Evolutionary conservation across 2,329 filamentous ascomycete genomes (phyloP).

Genomic region (Remersonia thermophila): DNA sequence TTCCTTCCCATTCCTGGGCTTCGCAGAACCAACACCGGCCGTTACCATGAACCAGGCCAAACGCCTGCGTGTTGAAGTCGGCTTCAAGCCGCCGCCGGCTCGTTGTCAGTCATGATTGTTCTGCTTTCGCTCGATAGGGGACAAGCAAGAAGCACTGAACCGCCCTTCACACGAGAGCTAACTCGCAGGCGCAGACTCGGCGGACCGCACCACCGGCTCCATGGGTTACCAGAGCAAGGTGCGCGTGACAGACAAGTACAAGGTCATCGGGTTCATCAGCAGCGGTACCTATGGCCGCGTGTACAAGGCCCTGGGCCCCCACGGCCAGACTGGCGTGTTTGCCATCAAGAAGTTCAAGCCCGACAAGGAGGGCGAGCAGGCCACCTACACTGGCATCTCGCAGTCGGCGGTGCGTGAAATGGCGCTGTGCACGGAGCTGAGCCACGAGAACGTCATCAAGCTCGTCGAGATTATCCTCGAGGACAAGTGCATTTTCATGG

Average conservation of each 20-base stretch:
- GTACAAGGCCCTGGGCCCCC: slow-evolving; percentile 79
- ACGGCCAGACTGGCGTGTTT: slow-evolving; percentile 67
- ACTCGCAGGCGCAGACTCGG: slow-evolving; percentile 34
- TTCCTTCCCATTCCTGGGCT: slow-evolving; percentile 1
- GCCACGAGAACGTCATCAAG: slow-evolving; percentile 78
- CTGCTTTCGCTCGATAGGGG: neutral
- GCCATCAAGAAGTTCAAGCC: slow-evolving; percentile 99
- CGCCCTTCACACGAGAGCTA: slow-evolving; percentile 19
- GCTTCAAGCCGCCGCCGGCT: slow-evolving; percentile 10
- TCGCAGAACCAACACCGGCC: neutral
- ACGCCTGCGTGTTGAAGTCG: slow-evolving; percentile 12
- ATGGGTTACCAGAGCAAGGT: slow-evolving; percentile 62
- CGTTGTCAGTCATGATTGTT: slow-evolving; percentile 12
- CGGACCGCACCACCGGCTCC: slow-evolving; percentile 35
- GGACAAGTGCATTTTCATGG: slow-evolving; percentile 99
- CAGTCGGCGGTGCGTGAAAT: slow-evolving; percentile 96
- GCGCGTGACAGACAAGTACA: slow-evolving; percentile 82
- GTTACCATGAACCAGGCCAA: slow-evolving; percentile 12
- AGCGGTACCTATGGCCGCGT: slow-evolving; percentile 96
- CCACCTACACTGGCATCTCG: slow-evolving; percentile 94
- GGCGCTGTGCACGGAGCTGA: slow-evolving; percentile 87
- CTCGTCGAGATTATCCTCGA: slow-evolving; percentile 93
- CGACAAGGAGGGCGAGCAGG: slow-evolving; percentile 89
- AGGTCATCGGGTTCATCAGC: slow-evolving; percentile 95
- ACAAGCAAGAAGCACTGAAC: neutral